A percentile compares a stretch with the other conserved stretches of the same genome.
These are phyloP conservation scores for Ogataea ganodermae DNA, from an alignment of 805 yeast species.

Conservation along the genomic window DNA sequence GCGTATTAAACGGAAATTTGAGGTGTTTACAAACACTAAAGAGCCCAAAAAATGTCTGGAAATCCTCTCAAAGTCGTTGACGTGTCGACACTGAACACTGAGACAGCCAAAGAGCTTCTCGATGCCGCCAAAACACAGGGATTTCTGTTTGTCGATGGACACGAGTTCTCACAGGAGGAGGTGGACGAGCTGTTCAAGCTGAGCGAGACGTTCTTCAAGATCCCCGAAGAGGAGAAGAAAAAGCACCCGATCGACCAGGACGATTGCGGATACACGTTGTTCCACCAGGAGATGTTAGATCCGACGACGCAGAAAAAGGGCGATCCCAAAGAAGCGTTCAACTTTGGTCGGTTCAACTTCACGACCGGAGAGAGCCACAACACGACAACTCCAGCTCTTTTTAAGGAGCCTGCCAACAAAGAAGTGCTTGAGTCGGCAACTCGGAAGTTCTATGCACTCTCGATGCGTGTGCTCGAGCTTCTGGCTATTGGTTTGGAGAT, in stretches of 20 bases:
- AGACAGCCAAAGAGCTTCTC: slow-evolving; percentile 41
- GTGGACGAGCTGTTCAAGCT: slow-evolving; percentile 33
- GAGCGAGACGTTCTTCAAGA: slow-evolving; percentile 42
- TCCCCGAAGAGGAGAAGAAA: slow-evolving; percentile 38
- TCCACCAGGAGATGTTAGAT: slow-evolving; percentile 40
- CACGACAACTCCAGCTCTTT: slow-evolving; percentile 51
- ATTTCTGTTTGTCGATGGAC: slow-evolving; percentile 54
- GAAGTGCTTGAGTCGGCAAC: slow-evolving; percentile 34
- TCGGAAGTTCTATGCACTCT: slow-evolving; percentile 6
- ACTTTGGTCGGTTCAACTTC: slow-evolving; percentile 55
- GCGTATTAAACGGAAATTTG: no score
- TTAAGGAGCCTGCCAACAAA: slow-evolving; percentile 41
- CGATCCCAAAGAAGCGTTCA: slow-evolving; percentile 70
- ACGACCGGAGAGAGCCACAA: slow-evolving; percentile 42
- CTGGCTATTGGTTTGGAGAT: slow-evolving; percentile 62
- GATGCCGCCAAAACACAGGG: slow-evolving; percentile 54
- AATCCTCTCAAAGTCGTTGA: slow-evolving; percentile 51
- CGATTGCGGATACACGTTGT: slow-evolving; percentile 48
- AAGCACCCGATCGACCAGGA: slow-evolving; percentile 37
- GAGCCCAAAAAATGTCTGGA: slow-evolving; percentile 1
- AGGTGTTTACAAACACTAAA: no score
- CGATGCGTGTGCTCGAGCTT: slow-evolving; percentile 38
- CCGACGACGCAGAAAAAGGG: slow-evolving; percentile 38
- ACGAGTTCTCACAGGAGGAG: slow-evolving; percentile 47
- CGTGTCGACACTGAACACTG: slow-evolving; percentile 33